These are phyloP conservation scores for Martiniozyma asiatica DNA, from an alignment of 1,139 yeast genomes.

Conservation along the genomic window DNA sequence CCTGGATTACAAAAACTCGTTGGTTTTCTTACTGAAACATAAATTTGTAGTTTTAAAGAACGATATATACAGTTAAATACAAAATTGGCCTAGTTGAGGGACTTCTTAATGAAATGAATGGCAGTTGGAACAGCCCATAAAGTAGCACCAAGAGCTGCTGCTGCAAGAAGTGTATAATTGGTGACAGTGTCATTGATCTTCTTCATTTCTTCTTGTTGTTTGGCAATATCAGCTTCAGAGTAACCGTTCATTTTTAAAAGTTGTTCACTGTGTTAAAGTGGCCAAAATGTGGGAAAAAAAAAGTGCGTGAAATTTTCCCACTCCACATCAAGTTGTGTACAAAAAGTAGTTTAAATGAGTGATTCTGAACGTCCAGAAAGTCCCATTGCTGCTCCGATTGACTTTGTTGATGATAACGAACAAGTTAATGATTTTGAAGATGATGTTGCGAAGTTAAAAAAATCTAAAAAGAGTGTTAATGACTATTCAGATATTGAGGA, in stretches of 20 bases:
- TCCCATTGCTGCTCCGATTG: no score
- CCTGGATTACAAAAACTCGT: no score
- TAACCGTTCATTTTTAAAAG: slow-evolving; percentile 75
- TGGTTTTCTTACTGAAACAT: no score
- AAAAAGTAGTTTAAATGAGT: no score
- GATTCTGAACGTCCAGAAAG: no score
- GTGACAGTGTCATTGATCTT: slow-evolving; percentile 62
- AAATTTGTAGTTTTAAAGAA: no score
- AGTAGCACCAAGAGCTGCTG: slow-evolving; percentile 62
- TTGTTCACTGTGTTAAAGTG: no score
- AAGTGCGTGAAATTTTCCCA: no score
- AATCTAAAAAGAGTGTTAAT: slow-evolving; percentile 23
- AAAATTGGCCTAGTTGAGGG: slow-evolving; percentile 28
- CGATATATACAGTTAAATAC: no score
- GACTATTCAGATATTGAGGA: no score
- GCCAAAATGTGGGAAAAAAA: no score
- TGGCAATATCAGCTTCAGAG: slow-evolving; percentile 55
- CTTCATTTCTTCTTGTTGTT: slow-evolving; percentile 65
- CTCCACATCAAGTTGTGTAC: no score
- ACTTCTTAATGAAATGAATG: slow-evolving; percentile 48
- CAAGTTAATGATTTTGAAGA: slow-evolving; percentile 23
- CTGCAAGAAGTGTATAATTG: slow-evolving; percentile 50
- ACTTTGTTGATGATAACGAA: slow-evolving; percentile 1
- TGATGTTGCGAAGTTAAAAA: slow-evolving; percentile 27
- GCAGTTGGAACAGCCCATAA: slow-evolving; percentile 66